These are phyloP conservation scores for Colletotrichum euphorbiae DNA, from an alignment of 2,329 filamentous ascomycete genomes.

Conservation along the genomic window DNA sequence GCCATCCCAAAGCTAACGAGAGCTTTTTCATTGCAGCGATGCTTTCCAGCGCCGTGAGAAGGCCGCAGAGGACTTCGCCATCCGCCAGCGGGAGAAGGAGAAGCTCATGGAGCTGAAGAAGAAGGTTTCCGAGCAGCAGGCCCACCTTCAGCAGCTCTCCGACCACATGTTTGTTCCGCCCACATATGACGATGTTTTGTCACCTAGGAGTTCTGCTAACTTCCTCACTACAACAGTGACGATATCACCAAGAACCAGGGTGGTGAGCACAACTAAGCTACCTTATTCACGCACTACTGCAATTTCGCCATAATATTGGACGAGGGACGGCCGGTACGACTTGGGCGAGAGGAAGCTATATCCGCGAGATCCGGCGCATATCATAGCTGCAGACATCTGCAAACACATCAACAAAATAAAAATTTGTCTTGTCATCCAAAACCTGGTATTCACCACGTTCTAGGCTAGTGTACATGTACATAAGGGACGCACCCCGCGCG, in stretches of 20 bases:
- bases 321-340: constrained; percentile 10
- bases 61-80: constrained; percentile 85
- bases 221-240: constrained; percentile 64
- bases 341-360: constrained; percentile 16
- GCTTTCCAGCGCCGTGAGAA: constrained; percentile 93
- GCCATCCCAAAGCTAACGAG: neutral
- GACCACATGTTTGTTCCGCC: constrained; percentile 79
- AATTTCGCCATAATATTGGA: neutral
- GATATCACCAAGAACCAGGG: constrained; percentile 80
- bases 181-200: neutral
- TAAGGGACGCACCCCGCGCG: constrained; percentile 38
- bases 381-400: neutral
- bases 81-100: constrained; percentile 88
- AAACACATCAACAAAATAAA: constrained; percentile 15
- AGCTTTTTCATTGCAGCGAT: constrained; percentile 72
- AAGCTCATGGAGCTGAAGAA: constrained; percentile 84
- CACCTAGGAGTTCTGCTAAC: constrained; percentile 1
- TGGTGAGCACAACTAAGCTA: constrained; percentile 71
- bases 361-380: constrained; percentile 21
- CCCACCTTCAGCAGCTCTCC: constrained; percentile 86
- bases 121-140: constrained; percentile 80
- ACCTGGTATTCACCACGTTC: constrained; percentile 40
- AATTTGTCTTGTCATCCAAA: constrained; percentile 31
- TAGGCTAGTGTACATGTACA: constrained; percentile 56
- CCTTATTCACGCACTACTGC: neutral